A percentile compares a stretch with the other conserved stretches of the same genome.
Conservation (phyloP, 2,329 filamentous ascomycete species). For the Fusarium aywerte region DNA sequence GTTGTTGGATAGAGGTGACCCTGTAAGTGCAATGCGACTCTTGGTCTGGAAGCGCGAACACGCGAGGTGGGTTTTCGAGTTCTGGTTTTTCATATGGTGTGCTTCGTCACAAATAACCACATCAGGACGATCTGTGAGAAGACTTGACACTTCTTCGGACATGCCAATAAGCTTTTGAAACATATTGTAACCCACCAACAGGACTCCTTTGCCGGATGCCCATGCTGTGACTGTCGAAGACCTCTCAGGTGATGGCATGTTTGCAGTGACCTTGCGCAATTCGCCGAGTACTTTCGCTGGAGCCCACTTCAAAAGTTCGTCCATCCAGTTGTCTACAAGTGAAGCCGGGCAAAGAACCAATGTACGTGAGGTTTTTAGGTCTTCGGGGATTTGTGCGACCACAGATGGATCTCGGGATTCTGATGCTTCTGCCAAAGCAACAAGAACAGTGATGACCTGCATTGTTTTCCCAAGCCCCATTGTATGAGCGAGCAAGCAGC, state of each 20-base stretch:
- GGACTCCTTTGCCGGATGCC: constrained; percentile 72
- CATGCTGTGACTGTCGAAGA: constrained; percentile 64
- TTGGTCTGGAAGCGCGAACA: constrained; percentile 71
- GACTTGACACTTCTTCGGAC: constrained; percentile 51
- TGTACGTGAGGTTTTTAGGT: constrained; percentile 70
- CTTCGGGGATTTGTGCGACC: constrained; percentile 72
- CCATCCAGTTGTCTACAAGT: constrained; percentile 83
- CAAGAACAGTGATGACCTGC: constrained; percentile 87
- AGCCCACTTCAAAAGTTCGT: constrained; percentile 79
- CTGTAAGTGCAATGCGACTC: constrained; percentile 84
- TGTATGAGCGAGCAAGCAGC: constrained; percentile 85
- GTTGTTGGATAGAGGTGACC: constrained; percentile 86
- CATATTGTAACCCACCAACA: constrained; percentile 81
- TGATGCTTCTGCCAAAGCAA: constrained; percentile 75
- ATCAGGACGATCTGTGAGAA: constrained; percentile 70
- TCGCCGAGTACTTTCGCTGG: constrained; percentile 65
- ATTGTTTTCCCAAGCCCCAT: constrained; percentile 96
- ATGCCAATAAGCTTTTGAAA: constrained; percentile 60
- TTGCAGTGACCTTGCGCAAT: constrained; percentile 65
- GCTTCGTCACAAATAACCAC: constrained; percentile 89
- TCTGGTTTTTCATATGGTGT: constrained; percentile 77
- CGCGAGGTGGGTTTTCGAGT: constrained; percentile 62
- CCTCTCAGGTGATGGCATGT: constrained; percentile 53
- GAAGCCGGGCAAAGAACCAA: constrained; percentile 80
- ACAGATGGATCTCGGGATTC: constrained; percentile 67